Percentiles rank a stretch among this genome's conserved stretches.
phyloP scores from a whole-genome alignment of 768 basidiomycete species.

The Trichaptum fuscoviolaceum region DNA sequence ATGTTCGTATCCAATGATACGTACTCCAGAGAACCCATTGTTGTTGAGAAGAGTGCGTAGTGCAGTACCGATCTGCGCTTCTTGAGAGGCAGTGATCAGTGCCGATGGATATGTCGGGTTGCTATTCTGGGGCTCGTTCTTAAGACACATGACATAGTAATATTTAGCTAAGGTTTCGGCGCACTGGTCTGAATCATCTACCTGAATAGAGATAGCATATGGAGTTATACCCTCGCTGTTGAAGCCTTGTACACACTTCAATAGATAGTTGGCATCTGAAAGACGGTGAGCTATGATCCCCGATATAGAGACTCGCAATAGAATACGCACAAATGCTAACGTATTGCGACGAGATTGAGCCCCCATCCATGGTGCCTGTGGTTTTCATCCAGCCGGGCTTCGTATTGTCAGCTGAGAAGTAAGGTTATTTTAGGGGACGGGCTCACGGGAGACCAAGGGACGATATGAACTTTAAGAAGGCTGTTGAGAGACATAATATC shows the following conservation, averaged over 20 bases:
- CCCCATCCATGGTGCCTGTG: constrained; percentile 62
- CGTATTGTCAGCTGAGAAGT: neutral
- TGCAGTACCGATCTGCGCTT: constrained; percentile 52
- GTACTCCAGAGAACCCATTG: constrained; percentile 53
- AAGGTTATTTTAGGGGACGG: neutral
- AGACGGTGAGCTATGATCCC: constrained; percentile 6
- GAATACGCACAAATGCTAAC: constrained; percentile 39
- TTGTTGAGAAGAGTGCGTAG: constrained; percentile 57
- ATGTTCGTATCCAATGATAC: constrained; percentile 66
- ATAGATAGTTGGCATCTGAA: constrained; percentile 64
- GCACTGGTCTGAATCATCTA: constrained; percentile 12
- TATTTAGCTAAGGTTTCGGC: neutral
- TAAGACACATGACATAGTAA: constrained; percentile 8
- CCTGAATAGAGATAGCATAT: constrained; percentile 60
- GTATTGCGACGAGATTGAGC: constrained; percentile 47
- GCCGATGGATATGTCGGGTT: constrained; percentile 68
- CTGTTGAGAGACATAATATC: constrained; percentile 60
- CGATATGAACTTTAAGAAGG: constrained; percentile 46
- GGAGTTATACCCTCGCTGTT: constrained; percentile 50
- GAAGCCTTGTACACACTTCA: constrained; percentile 71
- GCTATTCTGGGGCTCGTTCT: constrained; percentile 52
- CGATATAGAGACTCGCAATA: neutral
- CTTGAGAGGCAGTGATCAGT: constrained; percentile 44
- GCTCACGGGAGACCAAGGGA: constrained; percentile 73
- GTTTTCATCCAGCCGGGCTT: constrained; percentile 81